These are phyloP conservation scores for Peniophora sp. DNA, from an alignment of 1,284 basidiomycete genomes.

Conservation along the genomic window DNA sequence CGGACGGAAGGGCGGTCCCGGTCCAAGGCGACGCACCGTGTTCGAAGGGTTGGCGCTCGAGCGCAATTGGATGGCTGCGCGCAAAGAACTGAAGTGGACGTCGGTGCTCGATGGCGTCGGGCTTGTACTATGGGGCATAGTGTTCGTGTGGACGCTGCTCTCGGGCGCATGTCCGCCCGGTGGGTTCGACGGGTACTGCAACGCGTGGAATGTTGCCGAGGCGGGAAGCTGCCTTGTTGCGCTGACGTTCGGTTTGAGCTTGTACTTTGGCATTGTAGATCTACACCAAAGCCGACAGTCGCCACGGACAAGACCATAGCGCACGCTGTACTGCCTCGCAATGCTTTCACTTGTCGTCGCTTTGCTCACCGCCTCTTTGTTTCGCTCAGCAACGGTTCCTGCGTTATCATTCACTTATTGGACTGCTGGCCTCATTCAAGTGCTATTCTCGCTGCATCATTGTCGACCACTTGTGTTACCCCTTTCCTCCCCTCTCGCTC, in stretches of 20 bases:
- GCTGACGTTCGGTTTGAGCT: slow-evolving; percentile 44
- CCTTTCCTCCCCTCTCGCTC: no score
- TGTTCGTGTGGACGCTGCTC: slow-evolving; percentile 51
- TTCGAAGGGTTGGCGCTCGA: slow-evolving; percentile 59
- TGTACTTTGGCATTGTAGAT: slow-evolving; percentile 63
- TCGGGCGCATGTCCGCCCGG: slow-evolving; percentile 58
- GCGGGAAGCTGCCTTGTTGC: slow-evolving; percentile 51
- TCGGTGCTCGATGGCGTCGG: slow-evolving; percentile 39
- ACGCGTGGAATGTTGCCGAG: slow-evolving; percentile 58
- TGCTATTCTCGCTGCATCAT: no score
- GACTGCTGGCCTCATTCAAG: no score
- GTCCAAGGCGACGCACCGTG: slow-evolving; percentile 36
- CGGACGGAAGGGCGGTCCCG: slow-evolving; percentile 7
- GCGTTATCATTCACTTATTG: no score
- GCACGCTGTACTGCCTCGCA: no score
- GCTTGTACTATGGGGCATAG: slow-evolving; percentile 48
- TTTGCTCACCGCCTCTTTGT: no score
- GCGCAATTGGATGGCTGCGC: slow-evolving; percentile 49
- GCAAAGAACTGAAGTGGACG: slow-evolving; percentile 44
- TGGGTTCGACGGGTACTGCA: slow-evolving; percentile 59
- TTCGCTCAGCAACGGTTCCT: neutral
- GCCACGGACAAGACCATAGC: slow-evolving; percentile 33
- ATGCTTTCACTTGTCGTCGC: no score
- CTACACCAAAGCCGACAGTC: slow-evolving; percentile 45
- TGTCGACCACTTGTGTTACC: no score